Evolutionary conservation across 2,329 filamentous ascomycete species (phyloP).

Genomic region (Pseudocercospora eumusae): DNA sequence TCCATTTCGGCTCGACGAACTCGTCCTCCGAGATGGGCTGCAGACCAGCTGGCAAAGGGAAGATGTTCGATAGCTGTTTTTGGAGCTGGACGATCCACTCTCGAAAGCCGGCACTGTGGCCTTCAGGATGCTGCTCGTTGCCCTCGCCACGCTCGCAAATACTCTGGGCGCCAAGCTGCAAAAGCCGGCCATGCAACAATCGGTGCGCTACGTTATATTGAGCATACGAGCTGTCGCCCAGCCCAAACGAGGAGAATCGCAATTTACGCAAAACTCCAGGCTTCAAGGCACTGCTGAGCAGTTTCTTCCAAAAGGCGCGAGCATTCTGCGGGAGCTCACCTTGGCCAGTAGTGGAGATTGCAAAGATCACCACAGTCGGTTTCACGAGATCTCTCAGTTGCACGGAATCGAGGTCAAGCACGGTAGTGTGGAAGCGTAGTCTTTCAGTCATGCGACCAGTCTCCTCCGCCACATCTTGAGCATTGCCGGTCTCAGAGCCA

Average conservation of each 20-base stretch:
- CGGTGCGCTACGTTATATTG: slow-evolving; percentile 92
- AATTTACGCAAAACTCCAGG: slow-evolving; percentile 67
- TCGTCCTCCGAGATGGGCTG: slow-evolving; percentile 72
- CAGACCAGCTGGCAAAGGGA: slow-evolving; percentile 68
- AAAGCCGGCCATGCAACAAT: slow-evolving; percentile 80
- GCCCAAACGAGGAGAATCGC: slow-evolving; percentile 80
- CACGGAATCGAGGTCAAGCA: slow-evolving; percentile 75
- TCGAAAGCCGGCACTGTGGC: slow-evolving; percentile 56
- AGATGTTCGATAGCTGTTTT: slow-evolving; percentile 64
- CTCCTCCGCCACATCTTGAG: slow-evolving; percentile 87
- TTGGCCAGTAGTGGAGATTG: slow-evolving; percentile 90
- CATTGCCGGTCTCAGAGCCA: slow-evolving; percentile 92
- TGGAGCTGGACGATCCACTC: slow-evolving; percentile 58
- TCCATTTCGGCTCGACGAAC: slow-evolving; percentile 74
- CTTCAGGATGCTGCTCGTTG: slow-evolving; percentile 91
- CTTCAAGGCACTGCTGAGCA: slow-evolving; percentile 76
- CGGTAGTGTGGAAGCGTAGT: slow-evolving; percentile 72
- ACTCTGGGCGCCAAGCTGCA: slow-evolving; percentile 77
- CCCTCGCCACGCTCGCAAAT: slow-evolving; percentile 80
- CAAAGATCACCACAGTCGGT: slow-evolving; percentile 68
- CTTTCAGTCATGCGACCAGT: slow-evolving; percentile 73
- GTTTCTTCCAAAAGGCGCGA: slow-evolving; percentile 76
- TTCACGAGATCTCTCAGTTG: slow-evolving; percentile 58
- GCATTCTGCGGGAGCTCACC: slow-evolving; percentile 89
- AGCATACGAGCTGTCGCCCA: slow-evolving; percentile 92